Evolutionary conservation across 2,329 filamentous ascomycete genomes (phyloP).

Genomic region (Leptographium procerum): DNA sequence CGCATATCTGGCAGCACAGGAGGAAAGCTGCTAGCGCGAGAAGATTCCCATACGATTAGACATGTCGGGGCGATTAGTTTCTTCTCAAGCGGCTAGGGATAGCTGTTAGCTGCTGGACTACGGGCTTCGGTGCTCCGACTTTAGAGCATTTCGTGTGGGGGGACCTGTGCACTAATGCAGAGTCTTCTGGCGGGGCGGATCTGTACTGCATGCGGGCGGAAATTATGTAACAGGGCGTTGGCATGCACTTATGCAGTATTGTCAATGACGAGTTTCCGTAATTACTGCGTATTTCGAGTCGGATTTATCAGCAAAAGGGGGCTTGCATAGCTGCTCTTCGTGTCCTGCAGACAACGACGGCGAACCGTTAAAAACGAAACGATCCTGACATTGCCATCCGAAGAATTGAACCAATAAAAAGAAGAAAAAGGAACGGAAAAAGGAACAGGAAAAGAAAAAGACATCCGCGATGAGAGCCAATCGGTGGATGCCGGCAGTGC

Average conservation of each 20-base stretch:
- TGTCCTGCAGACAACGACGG: too few species aligned
- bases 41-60: not conserved
- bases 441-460: not conserved
- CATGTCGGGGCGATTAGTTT: not conserved
- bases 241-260: not conserved
- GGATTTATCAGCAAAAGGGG: too few species aligned
- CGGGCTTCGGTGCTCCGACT: not conserved
- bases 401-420: too few species aligned
- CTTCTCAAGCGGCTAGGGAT: too few species aligned
- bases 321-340: too few species aligned
- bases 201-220: not conserved
- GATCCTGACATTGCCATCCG: too few species aligned
- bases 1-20: not conserved
- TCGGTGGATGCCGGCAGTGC: slow-evolving; percentile 21
- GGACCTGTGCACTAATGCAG: not conserved
- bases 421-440: not conserved
- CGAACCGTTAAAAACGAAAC: too few species aligned
- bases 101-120: not conserved
- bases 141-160: not conserved
- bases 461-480: not conserved
- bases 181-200: not conserved
- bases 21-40: not conserved
- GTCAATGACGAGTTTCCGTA: too few species aligned
- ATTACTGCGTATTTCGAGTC: too few species aligned
- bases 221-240: not conserved